These are phyloP conservation scores for Lichina pygmaea DNA, from an alignment of 495 filamentous ascomycete genomes.

Conservation along the genomic window DNA sequence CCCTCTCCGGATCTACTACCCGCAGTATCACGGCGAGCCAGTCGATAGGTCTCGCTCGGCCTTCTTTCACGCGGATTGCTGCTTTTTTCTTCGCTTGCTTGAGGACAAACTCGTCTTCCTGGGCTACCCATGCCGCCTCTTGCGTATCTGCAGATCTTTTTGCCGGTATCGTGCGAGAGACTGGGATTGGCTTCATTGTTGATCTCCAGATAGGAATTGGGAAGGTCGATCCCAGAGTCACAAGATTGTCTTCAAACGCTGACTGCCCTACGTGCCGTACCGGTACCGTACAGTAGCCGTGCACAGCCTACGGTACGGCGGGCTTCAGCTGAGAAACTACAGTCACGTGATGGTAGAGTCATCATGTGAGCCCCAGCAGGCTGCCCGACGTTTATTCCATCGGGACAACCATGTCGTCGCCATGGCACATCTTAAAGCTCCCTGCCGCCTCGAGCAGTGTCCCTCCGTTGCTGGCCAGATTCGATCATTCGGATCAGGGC, in stretches of 20 bases:
- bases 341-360: no score
- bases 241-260: no score
- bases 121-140: slow-evolving; percentile 41
- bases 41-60: slow-evolving; percentile 78
- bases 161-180: background rate
- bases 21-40: slow-evolving; percentile 80
- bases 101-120: slow-evolving; percentile 88
- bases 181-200: no score
- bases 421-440: background rate
- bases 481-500: slow-evolving; percentile 19
- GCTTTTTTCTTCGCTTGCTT: slow-evolving; percentile 97
- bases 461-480: slow-evolving; percentile 29
- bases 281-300: no score
- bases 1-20: slow-evolving; percentile 59
- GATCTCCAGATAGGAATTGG: no score
- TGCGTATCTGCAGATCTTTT: background rate
- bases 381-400: no score
- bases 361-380: no score
- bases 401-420: no score
- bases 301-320: no score
- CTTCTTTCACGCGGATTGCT: slow-evolving; percentile 83
- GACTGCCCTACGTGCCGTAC: no score
- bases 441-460: background rate
- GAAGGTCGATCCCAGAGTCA: no score
- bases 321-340: no score